Evolutionary conservation across 129 eudicot genomes (phyloP), one percentile per base, ranked within the genome.

Genomic region (Saussurea involucrata): DNA sequence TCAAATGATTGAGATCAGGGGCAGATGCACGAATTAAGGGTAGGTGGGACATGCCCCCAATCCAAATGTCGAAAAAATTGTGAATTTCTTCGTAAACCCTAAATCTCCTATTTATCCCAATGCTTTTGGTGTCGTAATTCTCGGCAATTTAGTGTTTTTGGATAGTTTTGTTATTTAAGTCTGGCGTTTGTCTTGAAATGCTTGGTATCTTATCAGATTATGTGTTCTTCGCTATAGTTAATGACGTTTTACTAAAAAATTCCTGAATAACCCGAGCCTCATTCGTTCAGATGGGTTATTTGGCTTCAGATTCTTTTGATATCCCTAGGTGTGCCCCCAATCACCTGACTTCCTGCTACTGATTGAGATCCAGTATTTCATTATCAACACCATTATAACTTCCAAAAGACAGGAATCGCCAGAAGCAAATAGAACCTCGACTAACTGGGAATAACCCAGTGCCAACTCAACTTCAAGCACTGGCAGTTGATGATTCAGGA

Each of bases 381-480:
- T 6, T 13, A 69, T 69, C 61, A 24, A 24, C 34, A 17, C 46
- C 74, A 42, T 44, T 6, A 71, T 71, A 44, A 70, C n/a, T 46
- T 49, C 63, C 64, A 69, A 42, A 37, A 69, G 74, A 69, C 57
- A 18, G n/a, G 31, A 42, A 71, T 15, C 76, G 49, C 27, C 63
- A 49, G 28, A 49, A 28, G 66, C 65, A 49, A 28, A 29, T 72
- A 49, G 25, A 27, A 11, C 5, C 65, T 27, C 10, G 17, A 25
- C 57, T 7, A 29, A 72, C 4, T 27, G 17, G 6, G 58, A 21
- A 37, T 15, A 12, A 69, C 21, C 20, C 31, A 69, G 58, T 11
- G 32, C 17, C 11, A 37, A 36, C 32, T 68, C 72, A 34, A 36
- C 46, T 68, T 34, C 69, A 33, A 68, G 31, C 73, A 69, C 57